phyloP scores from a whole-genome alignment of 768 basidiomycete species.

The Cystofilobasidium ferigula region DNA sequence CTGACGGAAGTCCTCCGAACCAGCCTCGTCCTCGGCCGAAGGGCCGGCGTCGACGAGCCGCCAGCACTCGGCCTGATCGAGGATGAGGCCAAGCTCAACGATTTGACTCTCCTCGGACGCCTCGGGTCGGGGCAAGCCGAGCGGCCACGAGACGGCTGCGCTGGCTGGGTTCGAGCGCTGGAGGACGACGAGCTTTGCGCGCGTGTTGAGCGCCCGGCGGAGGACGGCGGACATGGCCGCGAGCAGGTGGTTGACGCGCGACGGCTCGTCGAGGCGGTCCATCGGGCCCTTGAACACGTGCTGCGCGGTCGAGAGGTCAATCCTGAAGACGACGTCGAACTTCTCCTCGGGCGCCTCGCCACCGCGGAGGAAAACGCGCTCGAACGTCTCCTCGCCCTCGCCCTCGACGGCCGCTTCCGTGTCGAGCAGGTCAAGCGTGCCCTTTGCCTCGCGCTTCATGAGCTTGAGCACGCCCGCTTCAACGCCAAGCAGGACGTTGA shows the following conservation, averaged over 20 bases:
- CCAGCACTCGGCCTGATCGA: conserved; percentile 60
- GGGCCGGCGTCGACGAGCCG: conserved; percentile 90
- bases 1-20: conserved; percentile 54
- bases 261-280: conserved; percentile 29
- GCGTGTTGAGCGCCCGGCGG: conserved; percentile 60
- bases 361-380: conserved; percentile 61
- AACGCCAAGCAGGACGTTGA: conserved; percentile 66
- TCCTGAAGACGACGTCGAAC: conserved; percentile 58
- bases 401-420: conserved; percentile 16
- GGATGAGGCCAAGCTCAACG: conserved; percentile 63
- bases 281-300: conserved; percentile 9
- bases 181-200: conserved; percentile 55
- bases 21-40: conserved; percentile 44
- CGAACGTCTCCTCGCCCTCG: conserved; percentile 52
- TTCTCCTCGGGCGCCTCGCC: conserved; percentile 52
- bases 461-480: conserved; percentile 67
- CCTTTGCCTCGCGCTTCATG: conserved; percentile 63
- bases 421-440: conserved; percentile 58
- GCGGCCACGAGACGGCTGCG: conserved; percentile 25
- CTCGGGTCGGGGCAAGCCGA: conserved; percentile 37
- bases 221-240: conserved; percentile 34
- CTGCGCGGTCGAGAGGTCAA: conserved; percentile 30
- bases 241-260: conserved; percentile 28
- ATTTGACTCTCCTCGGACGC: conserved; percentile 31
- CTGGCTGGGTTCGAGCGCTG: conserved; percentile 39